Evolutionary conservation across 2,329 filamentous ascomycete species (phyloP).

Genomic region (Dissoconium aciculare): DNA sequence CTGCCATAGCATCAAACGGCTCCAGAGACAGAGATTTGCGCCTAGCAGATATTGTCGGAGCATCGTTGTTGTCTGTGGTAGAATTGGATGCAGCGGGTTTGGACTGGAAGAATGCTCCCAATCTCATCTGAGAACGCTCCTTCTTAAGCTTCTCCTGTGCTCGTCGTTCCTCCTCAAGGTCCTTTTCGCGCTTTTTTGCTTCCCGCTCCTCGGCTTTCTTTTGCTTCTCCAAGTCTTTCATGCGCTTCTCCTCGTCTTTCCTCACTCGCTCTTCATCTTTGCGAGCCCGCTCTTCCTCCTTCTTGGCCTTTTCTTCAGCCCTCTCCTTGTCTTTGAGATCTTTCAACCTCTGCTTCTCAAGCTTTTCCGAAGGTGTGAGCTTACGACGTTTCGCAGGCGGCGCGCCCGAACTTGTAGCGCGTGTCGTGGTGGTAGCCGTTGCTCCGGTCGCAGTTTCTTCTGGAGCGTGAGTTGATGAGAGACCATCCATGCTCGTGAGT

Average conservation of each 20-base stretch:
- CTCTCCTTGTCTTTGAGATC: constrained; percentile 19
- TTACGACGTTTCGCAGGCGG: constrained; percentile 30
- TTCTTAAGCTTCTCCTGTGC: constrained; percentile 20
- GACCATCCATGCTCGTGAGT: constrained; percentile 20
- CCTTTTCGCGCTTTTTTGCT: constrained; percentile 29
- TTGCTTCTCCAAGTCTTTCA: constrained; percentile 27
- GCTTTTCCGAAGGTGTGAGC: constrained; percentile 29
- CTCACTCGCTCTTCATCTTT: constrained; percentile 27
- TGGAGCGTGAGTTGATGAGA: constrained; percentile 8
- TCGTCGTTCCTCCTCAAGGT: constrained; percentile 18
- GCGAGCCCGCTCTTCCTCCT: constrained; percentile 25
- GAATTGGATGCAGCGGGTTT: constrained; percentile 25
- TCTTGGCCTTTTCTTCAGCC: constrained; percentile 15
- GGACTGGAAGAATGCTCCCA: constrained; percentile 31
- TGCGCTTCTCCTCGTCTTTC: constrained; percentile 29
- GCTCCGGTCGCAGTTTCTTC: constrained; percentile 6
- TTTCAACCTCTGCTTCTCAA: constrained; percentile 19
- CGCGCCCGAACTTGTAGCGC: constrained; percentile 7
- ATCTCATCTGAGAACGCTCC: constrained; percentile 22
- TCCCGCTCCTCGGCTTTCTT: constrained; percentile 29
- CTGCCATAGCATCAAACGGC: constrained; percentile 17
- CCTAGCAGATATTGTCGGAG: constrained; percentile 19
- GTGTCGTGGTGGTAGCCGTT: neutral
- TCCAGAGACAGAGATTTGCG: constrained; percentile 24
- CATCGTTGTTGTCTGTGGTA: constrained; percentile 8